phyloP scores from a whole-genome alignment of 257 asterid species.

The Eustoma russellianum region DNA sequence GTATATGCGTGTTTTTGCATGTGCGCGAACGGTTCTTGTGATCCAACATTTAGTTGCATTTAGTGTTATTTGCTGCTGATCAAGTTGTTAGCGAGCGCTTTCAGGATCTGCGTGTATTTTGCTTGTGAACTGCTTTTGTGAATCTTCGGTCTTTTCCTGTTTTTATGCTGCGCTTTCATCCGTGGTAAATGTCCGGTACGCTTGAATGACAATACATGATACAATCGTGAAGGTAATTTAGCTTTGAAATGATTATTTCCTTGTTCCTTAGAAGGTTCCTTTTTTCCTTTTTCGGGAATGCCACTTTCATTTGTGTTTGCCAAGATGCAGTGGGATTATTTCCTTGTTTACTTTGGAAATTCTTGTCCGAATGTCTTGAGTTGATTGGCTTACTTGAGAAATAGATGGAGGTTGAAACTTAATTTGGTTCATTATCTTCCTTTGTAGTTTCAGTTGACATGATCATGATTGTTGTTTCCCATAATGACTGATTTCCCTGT shows the following conservation, averaged over 20 bases:
- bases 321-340: no score
- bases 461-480: no score
- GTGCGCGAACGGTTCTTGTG: conserved; percentile 10
- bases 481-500: no score
- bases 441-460: no score
- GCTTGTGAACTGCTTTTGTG: neutral
- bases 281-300: no score
- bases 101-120: conserved; percentile 14
- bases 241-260: neutral
- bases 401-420: no score
- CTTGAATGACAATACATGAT: neutral
- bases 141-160: neutral
- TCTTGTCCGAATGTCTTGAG: no score
- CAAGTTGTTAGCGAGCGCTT: conserved; percentile 3
- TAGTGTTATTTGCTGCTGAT: conserved; percentile 6
- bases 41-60: conserved; percentile 2
- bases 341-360: no score
- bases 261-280: neutral
- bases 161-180: neutral
- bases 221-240: neutral
- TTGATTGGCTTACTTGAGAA: no score
- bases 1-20: conserved; percentile 18
- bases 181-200: neutral
- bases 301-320: no score
- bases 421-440: no score